Evolutionary conservation across 2,329 filamentous ascomycete species (phyloP).

Genomic region (Aureobasidium subglaciale): DNA sequence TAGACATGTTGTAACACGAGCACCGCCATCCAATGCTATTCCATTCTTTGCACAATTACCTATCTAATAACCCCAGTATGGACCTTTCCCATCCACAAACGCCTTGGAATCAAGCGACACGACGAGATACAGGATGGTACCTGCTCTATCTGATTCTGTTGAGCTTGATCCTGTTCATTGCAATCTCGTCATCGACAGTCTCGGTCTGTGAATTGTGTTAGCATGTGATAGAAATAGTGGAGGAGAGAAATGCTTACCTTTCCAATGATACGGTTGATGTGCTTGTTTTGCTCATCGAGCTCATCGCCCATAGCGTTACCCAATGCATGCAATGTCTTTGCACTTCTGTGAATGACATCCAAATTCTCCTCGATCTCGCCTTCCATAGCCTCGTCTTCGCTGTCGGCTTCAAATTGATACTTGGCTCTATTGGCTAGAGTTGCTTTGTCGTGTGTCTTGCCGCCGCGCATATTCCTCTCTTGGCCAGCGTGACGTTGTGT

Average conservation of each 20-base stretch:
- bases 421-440: conserved; percentile 59
- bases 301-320: conserved; percentile 68
- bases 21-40: not conserved
- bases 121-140: not conserved
- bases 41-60: conserved; percentile 8
- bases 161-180: conserved; percentile 66
- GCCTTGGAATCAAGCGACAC: not conserved
- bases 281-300: conserved; percentile 68
- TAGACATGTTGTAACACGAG: not conserved
- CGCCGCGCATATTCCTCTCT: conserved; percentile 42
- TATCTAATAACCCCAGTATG: not conserved
- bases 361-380: conserved; percentile 47
- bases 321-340: conserved; percentile 64
- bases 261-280: conserved; percentile 67
- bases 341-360: conserved; percentile 53
- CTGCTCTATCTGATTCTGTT: conserved; percentile 49
- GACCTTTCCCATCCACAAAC: not conserved
- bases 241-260: conserved; percentile 51
- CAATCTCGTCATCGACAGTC: conserved; percentile 71
- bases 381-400: conserved; percentile 58
- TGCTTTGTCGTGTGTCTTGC: conserved; percentile 45
- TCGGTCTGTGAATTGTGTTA: conserved; percentile 52
- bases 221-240: not conserved
- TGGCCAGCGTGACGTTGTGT: conserved; percentile 58
- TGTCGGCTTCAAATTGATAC: conserved; percentile 73